Conservation (phyloP, 2,329 filamentous ascomycete genomes). For the Colletotrichum liriopes region DNA sequence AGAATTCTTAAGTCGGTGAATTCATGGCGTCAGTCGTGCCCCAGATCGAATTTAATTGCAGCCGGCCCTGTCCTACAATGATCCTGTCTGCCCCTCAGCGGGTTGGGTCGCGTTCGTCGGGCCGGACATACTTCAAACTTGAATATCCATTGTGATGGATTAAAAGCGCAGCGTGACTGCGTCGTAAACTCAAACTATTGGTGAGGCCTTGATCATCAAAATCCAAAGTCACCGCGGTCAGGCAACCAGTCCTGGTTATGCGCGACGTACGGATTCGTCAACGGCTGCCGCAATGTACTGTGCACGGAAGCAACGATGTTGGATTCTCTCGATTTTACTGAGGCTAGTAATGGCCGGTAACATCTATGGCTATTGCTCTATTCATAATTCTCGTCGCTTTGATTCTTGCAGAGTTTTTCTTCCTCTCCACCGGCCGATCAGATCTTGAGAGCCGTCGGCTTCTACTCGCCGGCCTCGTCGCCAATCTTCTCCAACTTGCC, state of each 20-base stretch:
- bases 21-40: constrained; percentile 82
- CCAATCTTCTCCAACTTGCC: constrained; percentile 97
- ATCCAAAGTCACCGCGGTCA: neutral
- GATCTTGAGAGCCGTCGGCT: neutral
- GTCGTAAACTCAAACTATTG: neutral
- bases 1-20: constrained; percentile 73
- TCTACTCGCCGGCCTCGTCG: constrained; percentile 77
- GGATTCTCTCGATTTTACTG: constrained; percentile 19
- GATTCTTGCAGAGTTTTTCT: constrained; percentile 23
- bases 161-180: neutral
- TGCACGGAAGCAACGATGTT: neutral
- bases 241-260: neutral
- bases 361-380: constrained; percentile 39
- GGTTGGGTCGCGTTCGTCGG: constrained; percentile 50
- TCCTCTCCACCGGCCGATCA: constrained; percentile 18
- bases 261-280: too few relatives aligned
- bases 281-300: neutral
- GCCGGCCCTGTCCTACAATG: constrained; percentile 63
- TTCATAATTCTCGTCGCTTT: constrained; percentile 40
- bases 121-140: constrained; percentile 58
- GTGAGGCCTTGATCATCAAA: neutral
- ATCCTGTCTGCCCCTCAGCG: constrained; percentile 18
- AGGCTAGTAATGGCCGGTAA: neutral
- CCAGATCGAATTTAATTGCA: constrained; percentile 87
- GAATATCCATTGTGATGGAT: too few relatives aligned